A percentile compares a stretch with the other conserved stretches of the same genome.
These are phyloP conservation scores for Lactifluus hygrophoroides DNA, from an alignment of 768 basidiomycete species.

Conservation along the genomic window DNA sequence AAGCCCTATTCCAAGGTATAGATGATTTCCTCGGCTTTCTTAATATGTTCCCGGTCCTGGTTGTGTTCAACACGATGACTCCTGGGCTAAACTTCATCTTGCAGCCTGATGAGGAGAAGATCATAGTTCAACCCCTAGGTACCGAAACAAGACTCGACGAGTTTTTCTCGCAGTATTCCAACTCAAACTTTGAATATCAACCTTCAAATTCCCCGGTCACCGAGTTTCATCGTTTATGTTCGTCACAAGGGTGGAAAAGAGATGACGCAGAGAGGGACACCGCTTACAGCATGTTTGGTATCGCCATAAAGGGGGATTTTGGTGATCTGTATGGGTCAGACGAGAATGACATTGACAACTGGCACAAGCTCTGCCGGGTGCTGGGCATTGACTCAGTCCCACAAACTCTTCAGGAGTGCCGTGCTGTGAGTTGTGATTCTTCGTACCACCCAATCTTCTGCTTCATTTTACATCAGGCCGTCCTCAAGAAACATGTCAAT, in stretches of 20 bases:
- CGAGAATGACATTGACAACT: conserved; percentile 13
- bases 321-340: conserved; percentile 19
- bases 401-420: neutral
- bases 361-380: conserved; percentile 17
- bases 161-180: conserved; percentile 19
- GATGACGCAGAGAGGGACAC: neutral
- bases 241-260: neutral
- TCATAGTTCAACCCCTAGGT: neutral
- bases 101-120: neutral
- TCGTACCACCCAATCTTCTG: neutral
- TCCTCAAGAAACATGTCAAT: conserved; percentile 23
- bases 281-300: neutral
- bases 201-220: neutral
- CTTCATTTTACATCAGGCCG: neutral
- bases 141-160: neutral
- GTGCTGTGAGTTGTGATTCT: neutral
- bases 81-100: neutral
- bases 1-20: neutral
- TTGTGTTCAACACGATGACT: neutral
- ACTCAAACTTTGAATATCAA: conserved; percentile 6
- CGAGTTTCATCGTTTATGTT: conserved; percentile 15
- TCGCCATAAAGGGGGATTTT: conserved; percentile 18
- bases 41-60: too few relatives aligned
- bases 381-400: conserved; percentile 18
- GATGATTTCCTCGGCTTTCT: neutral